phyloP scores from a whole-genome alignment of 495 filamentous ascomycete genomes.

The Aspergillus leporis region DNA sequence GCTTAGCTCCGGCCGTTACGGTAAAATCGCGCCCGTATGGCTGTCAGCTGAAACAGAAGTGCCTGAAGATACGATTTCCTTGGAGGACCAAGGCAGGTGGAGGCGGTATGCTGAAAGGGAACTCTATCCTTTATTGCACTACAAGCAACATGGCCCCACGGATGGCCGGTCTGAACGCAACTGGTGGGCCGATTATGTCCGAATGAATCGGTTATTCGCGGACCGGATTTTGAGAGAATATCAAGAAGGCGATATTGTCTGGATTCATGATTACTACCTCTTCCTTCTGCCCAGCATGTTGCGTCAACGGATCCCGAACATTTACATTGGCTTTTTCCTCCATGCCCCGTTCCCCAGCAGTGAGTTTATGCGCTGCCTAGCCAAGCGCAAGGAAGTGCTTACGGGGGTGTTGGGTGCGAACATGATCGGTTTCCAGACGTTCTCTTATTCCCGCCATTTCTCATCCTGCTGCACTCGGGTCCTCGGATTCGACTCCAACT shows the following conservation, averaged over 20 bases:
- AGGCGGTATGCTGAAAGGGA: constrained; percentile 85
- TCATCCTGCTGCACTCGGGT: constrained; percentile 88
- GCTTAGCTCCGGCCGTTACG: constrained; percentile 65
- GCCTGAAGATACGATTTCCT: constrained; percentile 58
- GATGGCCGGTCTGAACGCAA: constrained; percentile 78
- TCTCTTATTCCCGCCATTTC: constrained; percentile 90
- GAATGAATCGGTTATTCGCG: constrained; percentile 84
- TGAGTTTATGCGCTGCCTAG: constrained; percentile 85
- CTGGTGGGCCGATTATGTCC: constrained; percentile 86
- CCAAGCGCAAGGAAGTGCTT: constrained; percentile 81
- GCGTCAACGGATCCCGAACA: constrained; percentile 75
- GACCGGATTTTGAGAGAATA: constrained; percentile 82
- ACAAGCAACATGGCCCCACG: constrained; percentile 85
- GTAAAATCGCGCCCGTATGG: constrained; percentile 82
- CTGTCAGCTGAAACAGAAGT: constrained; percentile 68
- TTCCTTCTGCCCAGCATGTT: constrained; percentile 83
- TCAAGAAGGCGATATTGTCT: constrained; percentile 84
- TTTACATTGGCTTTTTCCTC: constrained; percentile 88
- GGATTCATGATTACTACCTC: constrained; percentile 91
- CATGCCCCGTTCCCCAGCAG: constrained; percentile 93
- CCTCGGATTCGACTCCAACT: constrained; percentile 77
- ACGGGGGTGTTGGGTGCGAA: constrained; percentile 87
- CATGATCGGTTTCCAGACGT: constrained; percentile 90
- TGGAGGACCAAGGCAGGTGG: constrained; percentile 81
- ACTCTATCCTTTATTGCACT: constrained; percentile 87